Evolutionary conservation across 1,284 basidiomycete species (phyloP).

Genomic region (Neonothopanus nambi): DNA sequence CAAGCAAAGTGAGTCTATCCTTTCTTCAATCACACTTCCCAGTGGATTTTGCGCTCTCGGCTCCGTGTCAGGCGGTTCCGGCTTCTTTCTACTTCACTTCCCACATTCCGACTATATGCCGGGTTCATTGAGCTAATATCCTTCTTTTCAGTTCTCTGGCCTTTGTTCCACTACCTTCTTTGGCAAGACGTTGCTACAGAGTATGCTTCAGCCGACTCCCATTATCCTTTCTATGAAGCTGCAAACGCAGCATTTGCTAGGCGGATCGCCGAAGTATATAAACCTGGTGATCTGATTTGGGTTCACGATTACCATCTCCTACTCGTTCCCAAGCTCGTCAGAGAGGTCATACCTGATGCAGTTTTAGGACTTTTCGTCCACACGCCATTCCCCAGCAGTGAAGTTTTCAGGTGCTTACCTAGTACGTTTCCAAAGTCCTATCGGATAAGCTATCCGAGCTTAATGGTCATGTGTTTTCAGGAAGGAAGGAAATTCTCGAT

Average conservation of each 20-base stretch:
- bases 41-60: neutral
- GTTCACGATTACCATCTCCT: constrained; percentile 94
- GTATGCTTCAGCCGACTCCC: constrained; percentile 77
- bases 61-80: constrained; percentile 1
- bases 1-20: constrained; percentile 75
- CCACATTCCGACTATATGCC: too few species aligned
- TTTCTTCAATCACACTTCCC: neutral
- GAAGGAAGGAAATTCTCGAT: constrained; percentile 90
- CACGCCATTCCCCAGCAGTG: constrained; percentile 96
- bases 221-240: constrained; percentile 84
- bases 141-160: constrained; percentile 81
- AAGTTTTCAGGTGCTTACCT: constrained; percentile 93
- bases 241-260: constrained; percentile 88
- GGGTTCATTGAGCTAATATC: neutral
- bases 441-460: neutral
- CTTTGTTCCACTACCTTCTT: constrained; percentile 96
- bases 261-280: constrained; percentile 75
- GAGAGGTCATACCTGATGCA: constrained; percentile 76
- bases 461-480: constrained; percentile 31
- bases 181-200: constrained; percentile 93
- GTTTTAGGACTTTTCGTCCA: constrained; percentile 94
- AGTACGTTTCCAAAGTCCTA: constrained; percentile 46
- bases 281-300: constrained; percentile 89
- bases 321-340: constrained; percentile 84
- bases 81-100: neutral